A percentile compares a stretch with the other conserved stretches of the same genome.
Conservation (phyloP, 2,329 filamentous ascomycete genomes). For the Arthroderma sp. region DNA sequence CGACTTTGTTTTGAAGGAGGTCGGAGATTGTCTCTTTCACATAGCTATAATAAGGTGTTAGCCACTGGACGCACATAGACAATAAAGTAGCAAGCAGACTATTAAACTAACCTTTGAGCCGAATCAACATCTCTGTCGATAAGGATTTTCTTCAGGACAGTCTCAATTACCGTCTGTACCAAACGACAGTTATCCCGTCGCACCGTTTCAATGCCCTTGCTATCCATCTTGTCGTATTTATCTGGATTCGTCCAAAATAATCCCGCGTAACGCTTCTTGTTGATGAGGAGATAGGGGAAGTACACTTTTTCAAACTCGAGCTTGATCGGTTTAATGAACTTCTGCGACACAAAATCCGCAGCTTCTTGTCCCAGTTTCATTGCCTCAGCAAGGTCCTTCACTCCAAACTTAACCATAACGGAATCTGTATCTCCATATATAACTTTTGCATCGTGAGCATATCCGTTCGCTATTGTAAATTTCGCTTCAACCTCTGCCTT, state of each 20-base stretch:
- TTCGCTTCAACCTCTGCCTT: slow-evolving; percentile 86
- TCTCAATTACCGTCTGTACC: slow-evolving; percentile 95
- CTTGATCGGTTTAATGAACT: slow-evolving; percentile 95
- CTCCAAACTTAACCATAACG: slow-evolving; percentile 98
- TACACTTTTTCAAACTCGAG: slow-evolving; percentile 99
- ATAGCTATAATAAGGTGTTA: slow-evolving; percentile 45
- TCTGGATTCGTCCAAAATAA: slow-evolving; percentile 90
- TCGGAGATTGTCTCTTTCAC: slow-evolving; percentile 95
- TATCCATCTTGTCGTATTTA: slow-evolving; percentile 99
- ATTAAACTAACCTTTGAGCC: slow-evolving; percentile 71
- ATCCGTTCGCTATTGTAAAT: slow-evolving; percentile 89
- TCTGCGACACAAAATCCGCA: slow-evolving; percentile 71
- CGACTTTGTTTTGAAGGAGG: slow-evolving; percentile 89
- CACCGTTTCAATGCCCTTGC: slow-evolving; percentile 97
- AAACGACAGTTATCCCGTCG: slow-evolving; percentile 90
- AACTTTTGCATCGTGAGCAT: slow-evolving; percentile 86
- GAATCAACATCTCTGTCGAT: slow-evolving; percentile 84
- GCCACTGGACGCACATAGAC: neutral
- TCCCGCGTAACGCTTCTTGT: slow-evolving; percentile 99
- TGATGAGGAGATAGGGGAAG: slow-evolving; percentile 94
- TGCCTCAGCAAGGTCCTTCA: slow-evolving; percentile 67
- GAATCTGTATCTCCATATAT: slow-evolving; percentile 99
- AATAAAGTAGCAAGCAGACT: neutral
- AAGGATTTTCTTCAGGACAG: slow-evolving; percentile 84
- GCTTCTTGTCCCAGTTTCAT: slow-evolving; percentile 97